Percentiles rank a stretch among this genome's conserved stretches.
Conservation (phyloP, 352 stramenopile genomes). For the Phytopythium cucurbitacearum region DNA sequence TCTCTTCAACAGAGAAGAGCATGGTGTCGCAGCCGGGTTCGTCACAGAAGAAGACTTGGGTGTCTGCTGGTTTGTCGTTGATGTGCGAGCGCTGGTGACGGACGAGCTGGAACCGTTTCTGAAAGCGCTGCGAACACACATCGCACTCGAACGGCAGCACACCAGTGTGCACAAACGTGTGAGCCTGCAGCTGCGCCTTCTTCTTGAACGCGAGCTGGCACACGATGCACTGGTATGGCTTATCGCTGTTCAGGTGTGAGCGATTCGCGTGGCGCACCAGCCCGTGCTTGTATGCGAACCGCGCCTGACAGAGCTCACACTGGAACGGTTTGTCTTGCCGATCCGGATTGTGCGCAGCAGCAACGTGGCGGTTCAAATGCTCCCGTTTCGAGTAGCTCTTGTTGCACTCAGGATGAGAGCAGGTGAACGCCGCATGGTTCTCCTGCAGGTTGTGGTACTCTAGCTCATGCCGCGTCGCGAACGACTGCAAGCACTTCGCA, state of each 20-base stretch:
- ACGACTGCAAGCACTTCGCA: slow-evolving; percentile 6
- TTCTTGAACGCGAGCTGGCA: slow-evolving; percentile 79
- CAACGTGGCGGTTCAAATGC: slow-evolving; percentile 52
- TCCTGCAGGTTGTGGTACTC: slow-evolving; percentile 13
- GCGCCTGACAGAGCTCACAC: slow-evolving; percentile 49
- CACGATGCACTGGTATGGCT: slow-evolving; percentile 50
- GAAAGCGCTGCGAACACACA: slow-evolving; percentile 50
- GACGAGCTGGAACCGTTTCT: slow-evolving; percentile 55
- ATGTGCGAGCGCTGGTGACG: slow-evolving; percentile 44
- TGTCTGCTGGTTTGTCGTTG: slow-evolving; percentile 17
- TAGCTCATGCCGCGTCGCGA: slow-evolving; percentile 25
- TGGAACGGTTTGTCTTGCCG: slow-evolving; percentile 40
- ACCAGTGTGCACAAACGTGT: slow-evolving; percentile 75
- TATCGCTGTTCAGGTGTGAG: slow-evolving; percentile 45
- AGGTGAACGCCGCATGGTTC: slow-evolving; percentile 31
- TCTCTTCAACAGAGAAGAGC: slow-evolving; percentile 44
- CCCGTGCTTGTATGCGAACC: slow-evolving; percentile 70
- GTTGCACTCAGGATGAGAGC: slow-evolving; percentile 27
- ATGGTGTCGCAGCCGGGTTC: slow-evolving; percentile 43
- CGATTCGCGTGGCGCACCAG: slow-evolving; percentile 46
- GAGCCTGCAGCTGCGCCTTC: slow-evolving; percentile 70
- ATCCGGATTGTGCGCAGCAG: slow-evolving; percentile 29
- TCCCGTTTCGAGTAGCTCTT: slow-evolving; percentile 66
- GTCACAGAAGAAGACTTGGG: slow-evolving; percentile 48
- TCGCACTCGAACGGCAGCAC: slow-evolving; percentile 67